Evolutionary conservation across 2,329 filamentous ascomycete genomes (phyloP).

Genomic region (Dothideomycetes sp.): DNA sequence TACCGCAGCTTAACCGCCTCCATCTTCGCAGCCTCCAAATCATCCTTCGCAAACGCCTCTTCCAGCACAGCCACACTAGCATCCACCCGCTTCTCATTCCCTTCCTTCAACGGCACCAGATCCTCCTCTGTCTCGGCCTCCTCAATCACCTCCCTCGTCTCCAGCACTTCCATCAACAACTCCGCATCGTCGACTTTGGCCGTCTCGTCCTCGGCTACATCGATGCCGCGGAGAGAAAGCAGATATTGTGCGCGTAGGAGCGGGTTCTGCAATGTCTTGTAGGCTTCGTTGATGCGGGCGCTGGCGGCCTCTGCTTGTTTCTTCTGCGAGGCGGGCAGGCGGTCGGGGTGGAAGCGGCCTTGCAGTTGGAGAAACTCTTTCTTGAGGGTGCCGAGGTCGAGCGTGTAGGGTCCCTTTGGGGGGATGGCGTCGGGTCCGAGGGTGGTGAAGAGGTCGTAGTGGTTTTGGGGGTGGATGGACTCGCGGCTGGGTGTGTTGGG

Average conservation of each 20-base stretch:
- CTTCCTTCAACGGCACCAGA: constrained; percentile 44
- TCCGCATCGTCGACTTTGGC: constrained; percentile 58
- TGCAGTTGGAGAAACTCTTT: constrained; percentile 83
- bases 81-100: constrained; percentile 58
- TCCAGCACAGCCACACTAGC: constrained; percentile 54
- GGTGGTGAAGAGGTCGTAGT: constrained; percentile 88
- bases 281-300: constrained; percentile 80
- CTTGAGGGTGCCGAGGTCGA: constrained; percentile 60
- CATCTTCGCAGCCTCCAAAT: constrained; percentile 53
- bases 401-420: constrained; percentile 61
- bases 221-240: constrained; percentile 57
- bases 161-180: constrained; percentile 68
- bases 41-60: constrained; percentile 52
- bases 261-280: constrained; percentile 70
- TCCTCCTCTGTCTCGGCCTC: constrained; percentile 49
- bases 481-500: constrained; percentile 3
- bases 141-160: constrained; percentile 55
- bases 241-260: constrained; percentile 82
- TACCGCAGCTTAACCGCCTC: constrained; percentile 75
- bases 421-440: constrained; percentile 63
- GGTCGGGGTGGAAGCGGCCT: constrained; percentile 63
- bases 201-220: constrained; percentile 69
- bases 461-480: constrained; percentile 34
- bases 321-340: constrained; percentile 39
- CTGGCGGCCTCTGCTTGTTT: constrained; percentile 64